Conservation (phyloP, 2,329 filamentous ascomycete genomes). For the Fusarium irregulare region DNA sequence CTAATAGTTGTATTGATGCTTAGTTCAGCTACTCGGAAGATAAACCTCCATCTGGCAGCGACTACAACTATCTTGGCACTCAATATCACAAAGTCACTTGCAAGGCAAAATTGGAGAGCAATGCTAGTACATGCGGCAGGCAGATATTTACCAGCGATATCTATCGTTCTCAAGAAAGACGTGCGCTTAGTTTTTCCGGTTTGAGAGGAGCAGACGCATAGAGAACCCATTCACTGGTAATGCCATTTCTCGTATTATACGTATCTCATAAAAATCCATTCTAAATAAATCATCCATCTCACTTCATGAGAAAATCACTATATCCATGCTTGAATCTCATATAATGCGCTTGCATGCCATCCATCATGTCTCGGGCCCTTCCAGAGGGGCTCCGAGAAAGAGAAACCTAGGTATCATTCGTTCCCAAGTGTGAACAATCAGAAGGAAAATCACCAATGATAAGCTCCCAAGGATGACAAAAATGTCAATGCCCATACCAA, state of each 20-base stretch:
- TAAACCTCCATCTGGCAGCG: neutral
- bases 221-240: constrained; percentile 24
- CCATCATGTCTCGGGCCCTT: constrained; percentile 41
- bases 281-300: constrained; percentile 36
- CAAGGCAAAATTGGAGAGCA: neutral
- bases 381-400: constrained; percentile 41
- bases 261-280: constrained; percentile 46
- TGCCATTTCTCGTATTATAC: constrained; percentile 38
- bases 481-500: constrained; percentile 37
- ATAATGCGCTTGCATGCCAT: constrained; percentile 28
- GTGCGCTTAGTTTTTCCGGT: neutral
- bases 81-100: neutral
- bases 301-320: constrained; percentile 6
- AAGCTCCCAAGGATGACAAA: constrained; percentile 30
- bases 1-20: neutral
- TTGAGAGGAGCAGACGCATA: neutral
- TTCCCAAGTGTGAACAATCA: constrained; percentile 34
- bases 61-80: neutral
- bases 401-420: constrained; percentile 44
- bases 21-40: neutral
- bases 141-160: neutral
- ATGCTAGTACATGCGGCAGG: neutral
- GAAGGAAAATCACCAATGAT: constrained; percentile 30
- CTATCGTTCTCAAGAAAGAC: neutral
- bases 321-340: constrained; percentile 15